Evolutionary conservation across 2,329 filamentous ascomycete species (phyloP).

Genomic region (Hyphodiscus sp.): DNA sequence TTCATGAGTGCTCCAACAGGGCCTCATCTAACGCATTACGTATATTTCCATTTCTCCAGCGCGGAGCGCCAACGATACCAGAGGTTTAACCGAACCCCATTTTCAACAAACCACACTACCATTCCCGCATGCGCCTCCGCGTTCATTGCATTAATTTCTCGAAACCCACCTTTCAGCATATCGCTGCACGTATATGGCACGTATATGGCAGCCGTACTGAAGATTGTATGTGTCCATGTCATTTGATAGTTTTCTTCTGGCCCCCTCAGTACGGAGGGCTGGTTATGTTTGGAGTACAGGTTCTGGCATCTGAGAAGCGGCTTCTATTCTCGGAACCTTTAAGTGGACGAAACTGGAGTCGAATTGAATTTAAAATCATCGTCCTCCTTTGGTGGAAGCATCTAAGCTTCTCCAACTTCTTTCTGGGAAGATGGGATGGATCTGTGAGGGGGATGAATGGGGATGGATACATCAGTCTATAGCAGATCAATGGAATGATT

Average conservation of each 20-base stretch:
- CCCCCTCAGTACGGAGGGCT: constrained; percentile 13
- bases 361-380: neutral
- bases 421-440: neutral
- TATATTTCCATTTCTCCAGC: constrained; percentile 16
- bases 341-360: neutral
- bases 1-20: constrained; percentile 14
- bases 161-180: constrained; percentile 2
- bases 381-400: neutral
- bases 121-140: constrained; percentile 21
- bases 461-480: neutral
- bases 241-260: constrained; percentile 16
- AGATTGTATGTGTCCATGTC: constrained; percentile 22
- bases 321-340: constrained; percentile 1
- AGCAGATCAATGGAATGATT: neutral
- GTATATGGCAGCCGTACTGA: constrained; percentile 18
- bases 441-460: neutral
- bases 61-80: constrained; percentile 18
- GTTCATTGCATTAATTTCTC: constrained; percentile 16
- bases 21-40: constrained; percentile 19
- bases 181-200: constrained; percentile 16
- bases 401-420: neutral
- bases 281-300: constrained; percentile 25
- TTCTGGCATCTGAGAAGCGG: constrained; percentile 18
- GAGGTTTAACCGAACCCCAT: constrained; percentile 1
- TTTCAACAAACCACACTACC: neutral